Percentiles rank a stretch among this genome's conserved stretches.
These are phyloP conservation scores for Penicillium occitanis DNA, from an alignment of 2,329 filamentous ascomycete species.

Conservation along the genomic window DNA sequence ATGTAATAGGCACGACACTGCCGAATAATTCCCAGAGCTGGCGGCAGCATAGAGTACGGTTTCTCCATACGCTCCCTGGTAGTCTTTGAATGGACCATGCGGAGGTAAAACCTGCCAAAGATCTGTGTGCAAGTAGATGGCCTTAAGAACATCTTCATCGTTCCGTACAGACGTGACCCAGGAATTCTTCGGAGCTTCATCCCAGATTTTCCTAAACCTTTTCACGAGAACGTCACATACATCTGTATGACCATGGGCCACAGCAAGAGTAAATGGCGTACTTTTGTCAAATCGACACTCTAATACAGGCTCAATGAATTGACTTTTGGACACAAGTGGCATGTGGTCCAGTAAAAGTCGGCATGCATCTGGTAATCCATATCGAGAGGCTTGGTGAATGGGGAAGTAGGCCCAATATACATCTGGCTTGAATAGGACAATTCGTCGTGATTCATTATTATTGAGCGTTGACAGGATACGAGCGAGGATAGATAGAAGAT, in stretches of 20 bases:
- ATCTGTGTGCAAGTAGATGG: neutral
- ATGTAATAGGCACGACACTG: neutral
- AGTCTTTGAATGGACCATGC: neutral
- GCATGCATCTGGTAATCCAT: neutral
- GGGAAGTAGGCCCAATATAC: neutral
- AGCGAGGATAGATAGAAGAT: neutral
- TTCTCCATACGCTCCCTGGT: neutral
- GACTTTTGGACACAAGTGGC: neutral
- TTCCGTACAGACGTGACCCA: neutral
- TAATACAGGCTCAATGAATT: neutral
- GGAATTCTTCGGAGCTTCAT: neutral
- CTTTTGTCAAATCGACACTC: neutral
- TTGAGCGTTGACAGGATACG: neutral
- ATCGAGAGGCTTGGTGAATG: neutral
- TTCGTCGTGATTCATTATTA: neutral
- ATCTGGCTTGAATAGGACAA: neutral
- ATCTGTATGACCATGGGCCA: neutral
- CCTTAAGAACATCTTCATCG: neutral
- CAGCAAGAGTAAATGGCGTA: neutral
- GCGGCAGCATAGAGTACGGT: slow-evolving; percentile 5
- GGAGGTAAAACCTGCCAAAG: neutral
- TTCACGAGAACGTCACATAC: neutral
- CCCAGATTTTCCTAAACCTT: neutral
- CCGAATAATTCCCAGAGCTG: neutral
- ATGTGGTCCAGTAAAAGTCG: neutral